Percentiles rank a stretch among this genome's conserved stretches.
These are phyloP conservation scores for Oryza glumipatula DNA, from an alignment of 176 grass and related monocot species.

Conservation along the genomic window DNA sequence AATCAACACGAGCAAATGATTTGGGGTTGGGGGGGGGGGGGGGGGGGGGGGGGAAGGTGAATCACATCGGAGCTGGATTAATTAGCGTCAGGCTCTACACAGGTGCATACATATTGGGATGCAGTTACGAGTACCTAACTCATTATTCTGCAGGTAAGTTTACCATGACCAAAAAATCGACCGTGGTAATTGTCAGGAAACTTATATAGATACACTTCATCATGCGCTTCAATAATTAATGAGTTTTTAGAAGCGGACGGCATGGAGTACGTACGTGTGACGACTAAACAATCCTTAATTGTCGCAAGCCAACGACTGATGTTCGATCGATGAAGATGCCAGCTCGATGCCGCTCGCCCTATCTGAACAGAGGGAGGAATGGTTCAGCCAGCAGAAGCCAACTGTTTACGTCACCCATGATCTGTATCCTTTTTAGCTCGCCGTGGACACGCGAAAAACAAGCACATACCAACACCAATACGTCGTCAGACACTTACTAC, in stretches of 20 bases:
- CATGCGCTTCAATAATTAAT: neutral
- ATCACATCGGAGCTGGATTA: neutral
- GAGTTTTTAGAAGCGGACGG: neutral
- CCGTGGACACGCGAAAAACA: neutral
- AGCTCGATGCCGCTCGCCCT: neutral
- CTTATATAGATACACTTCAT: too few species aligned
- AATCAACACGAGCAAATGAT: neutral
- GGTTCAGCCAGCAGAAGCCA: neutral
- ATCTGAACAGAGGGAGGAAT: neutral
- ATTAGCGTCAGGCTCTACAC: neutral
- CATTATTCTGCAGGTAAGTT: neutral
- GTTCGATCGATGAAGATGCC: neutral
- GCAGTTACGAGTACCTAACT: neutral
- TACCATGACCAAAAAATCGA: neutral
- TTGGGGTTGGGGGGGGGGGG: neutral
- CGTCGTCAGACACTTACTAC: neutral
- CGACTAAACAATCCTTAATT: neutral
- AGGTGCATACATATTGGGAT: neutral
- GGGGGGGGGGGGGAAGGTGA: neutral
- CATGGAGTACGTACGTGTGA: neutral
- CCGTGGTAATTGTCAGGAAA: neutral
- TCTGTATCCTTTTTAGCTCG: neutral
- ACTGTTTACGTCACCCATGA: neutral
- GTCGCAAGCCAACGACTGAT: neutral
- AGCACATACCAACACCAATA: neutral